These are phyloP conservation scores for Mikania micrantha DNA, from an alignment of 129 eudicot species.

Conservation along the genomic window DNA sequence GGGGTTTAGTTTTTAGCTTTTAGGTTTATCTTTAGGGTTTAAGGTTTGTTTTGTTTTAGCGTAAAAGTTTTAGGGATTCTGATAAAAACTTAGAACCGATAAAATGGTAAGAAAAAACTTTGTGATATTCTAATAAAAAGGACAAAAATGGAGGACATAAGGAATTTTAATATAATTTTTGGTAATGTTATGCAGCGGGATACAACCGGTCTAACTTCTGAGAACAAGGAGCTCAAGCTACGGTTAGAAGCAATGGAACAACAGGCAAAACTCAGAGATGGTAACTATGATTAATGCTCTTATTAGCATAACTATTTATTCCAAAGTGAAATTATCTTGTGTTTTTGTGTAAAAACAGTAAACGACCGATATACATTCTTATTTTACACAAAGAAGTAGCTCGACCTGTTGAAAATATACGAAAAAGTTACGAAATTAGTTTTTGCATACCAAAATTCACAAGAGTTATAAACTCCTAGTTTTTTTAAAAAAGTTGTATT, in stretches of 20 bases:
- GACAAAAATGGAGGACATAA: background rate
- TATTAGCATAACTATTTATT: background rate
- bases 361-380: no score
- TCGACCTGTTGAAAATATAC: no score
- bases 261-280: conserved; percentile 83
- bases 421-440: no score
- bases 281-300: conserved; percentile 26
- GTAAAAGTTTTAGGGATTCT: background rate
- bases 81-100: background rate
- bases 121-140: background rate
- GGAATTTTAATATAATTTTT: background rate
- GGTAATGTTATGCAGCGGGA: conserved; percentile 54
- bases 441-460: no score
- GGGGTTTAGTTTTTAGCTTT: no score
- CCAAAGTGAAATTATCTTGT: no score
- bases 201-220: conserved; percentile 61
- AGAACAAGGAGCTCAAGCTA: conserved; percentile 86
- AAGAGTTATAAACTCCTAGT: no score
- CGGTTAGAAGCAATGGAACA: conserved; percentile 90
- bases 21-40: no score
- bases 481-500: no score
- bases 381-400: no score
- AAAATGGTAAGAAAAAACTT: background rate
- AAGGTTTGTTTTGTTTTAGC: no score
- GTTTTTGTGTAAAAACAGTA: no score